Evolutionary conservation across 192 early-diverging fungal species (phyloP).

Genomic region (Umbelopsis vinacea): DNA sequence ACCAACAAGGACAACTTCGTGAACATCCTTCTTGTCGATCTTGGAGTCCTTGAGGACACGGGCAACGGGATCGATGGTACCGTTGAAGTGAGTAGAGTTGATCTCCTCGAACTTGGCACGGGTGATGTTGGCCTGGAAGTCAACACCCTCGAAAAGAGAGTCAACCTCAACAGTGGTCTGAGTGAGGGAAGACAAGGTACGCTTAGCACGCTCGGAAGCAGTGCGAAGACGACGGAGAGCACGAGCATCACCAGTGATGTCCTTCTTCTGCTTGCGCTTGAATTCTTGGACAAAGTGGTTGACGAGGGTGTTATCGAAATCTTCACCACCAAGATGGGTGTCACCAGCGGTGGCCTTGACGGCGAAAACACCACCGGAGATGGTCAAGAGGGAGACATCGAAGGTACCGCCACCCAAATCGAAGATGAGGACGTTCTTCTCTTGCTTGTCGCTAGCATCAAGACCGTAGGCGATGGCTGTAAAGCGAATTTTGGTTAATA

Average conservation of each 20-base stretch:
- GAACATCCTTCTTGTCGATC: constrained; percentile 66
- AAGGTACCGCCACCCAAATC: constrained; percentile 89
- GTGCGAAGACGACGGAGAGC: constrained; percentile 94
- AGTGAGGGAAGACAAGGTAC: constrained; percentile 91
- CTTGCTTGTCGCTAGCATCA: constrained; percentile 74
- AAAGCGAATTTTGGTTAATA: not conserved
- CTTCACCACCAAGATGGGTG: constrained; percentile 84
- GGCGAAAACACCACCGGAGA: constrained; percentile 77
- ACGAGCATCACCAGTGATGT: constrained; percentile 82
- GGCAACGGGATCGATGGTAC: constrained; percentile 93
- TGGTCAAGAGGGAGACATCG: constrained; percentile 83
- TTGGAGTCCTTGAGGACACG: constrained; percentile 86
- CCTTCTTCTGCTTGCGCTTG: constrained; percentile 86
- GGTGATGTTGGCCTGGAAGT: constrained; percentile 93
- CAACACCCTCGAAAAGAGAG: constrained; percentile 83
- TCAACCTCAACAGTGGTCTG: constrained; percentile 93
- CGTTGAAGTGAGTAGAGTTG: constrained; percentile 91
- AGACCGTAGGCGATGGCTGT: constrained; percentile 81
- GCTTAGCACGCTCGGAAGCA: constrained; percentile 97
- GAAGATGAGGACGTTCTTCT: constrained; percentile 78
- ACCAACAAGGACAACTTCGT: constrained; percentile 85
- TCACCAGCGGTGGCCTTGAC: constrained; percentile 84
- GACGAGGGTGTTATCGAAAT: constrained; percentile 86
- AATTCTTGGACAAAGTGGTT: constrained; percentile 91
- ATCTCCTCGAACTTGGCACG: constrained; percentile 98